Conservation (phyloP, 164 flowering plant genomes). For the Aristolochia fimbriata region DNA sequence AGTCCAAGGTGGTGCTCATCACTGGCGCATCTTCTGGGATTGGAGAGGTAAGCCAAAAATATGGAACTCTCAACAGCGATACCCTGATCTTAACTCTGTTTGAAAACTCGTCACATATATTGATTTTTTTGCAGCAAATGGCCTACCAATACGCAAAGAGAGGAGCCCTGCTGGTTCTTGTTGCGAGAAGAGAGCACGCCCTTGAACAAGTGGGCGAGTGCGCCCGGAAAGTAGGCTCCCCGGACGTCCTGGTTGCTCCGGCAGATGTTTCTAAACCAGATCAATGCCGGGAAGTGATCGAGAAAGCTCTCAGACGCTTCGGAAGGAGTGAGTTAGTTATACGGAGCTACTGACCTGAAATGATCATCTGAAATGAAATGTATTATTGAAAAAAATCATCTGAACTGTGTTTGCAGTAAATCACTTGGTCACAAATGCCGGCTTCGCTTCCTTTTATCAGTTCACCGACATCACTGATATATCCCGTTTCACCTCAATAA, state of each 20-base stretch:
- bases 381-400: no score
- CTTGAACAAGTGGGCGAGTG: conserved; percentile 32
- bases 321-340: conserved; percentile 31
- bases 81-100: background rate
- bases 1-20: conserved; percentile 9
- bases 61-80: background rate
- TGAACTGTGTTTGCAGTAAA: background rate
- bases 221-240: conserved; percentile 36
- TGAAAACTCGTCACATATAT: background rate
- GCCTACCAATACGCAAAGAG: conserved; percentile 60
- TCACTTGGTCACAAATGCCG: conserved; percentile 44
- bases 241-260: conserved; percentile 28
- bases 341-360: background rate
- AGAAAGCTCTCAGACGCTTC: conserved; percentile 34
- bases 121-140: conserved; percentile 21
- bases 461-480: conserved; percentile 30
- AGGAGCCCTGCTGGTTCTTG: conserved; percentile 46
- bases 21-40: conserved; percentile 17
- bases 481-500: conserved; percentile 13
- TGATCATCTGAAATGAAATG: no score
- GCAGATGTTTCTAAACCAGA: conserved; percentile 46
- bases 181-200: conserved; percentile 41
- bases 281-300: conserved; percentile 33
- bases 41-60: conserved; percentile 10
- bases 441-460: conserved; percentile 22